These are phyloP conservation scores for Penicillium vulpinum DNA, from an alignment of 2,329 filamentous ascomycete genomes.

Conservation along the genomic window DNA sequence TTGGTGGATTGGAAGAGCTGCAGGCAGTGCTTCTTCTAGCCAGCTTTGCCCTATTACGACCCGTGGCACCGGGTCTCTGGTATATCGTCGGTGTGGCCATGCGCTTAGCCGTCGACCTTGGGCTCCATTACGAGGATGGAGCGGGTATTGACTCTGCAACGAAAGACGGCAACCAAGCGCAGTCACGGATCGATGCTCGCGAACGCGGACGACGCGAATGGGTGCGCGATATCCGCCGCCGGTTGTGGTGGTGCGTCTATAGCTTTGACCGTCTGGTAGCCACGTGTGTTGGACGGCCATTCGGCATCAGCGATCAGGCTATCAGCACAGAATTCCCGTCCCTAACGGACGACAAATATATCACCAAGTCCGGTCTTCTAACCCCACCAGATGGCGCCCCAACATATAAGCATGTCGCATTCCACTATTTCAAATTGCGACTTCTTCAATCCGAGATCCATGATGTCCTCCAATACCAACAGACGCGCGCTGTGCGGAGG, in stretches of 20 bases:
- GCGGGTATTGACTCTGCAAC: slow-evolving; percentile 58
- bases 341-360: slow-evolving; percentile 80
- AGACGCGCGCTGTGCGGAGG: slow-evolving; percentile 74
- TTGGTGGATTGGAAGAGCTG: slow-evolving; percentile 85
- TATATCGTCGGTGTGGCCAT: slow-evolving; percentile 96
- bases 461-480: slow-evolving; percentile 89
- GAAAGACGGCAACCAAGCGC: slow-evolving; percentile 37
- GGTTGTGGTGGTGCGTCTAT: slow-evolving; percentile 97
- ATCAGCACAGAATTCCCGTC: slow-evolving; percentile 95
- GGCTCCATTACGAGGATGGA: slow-evolving; percentile 89
- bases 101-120: slow-evolving; percentile 84
- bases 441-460: slow-evolving; percentile 92
- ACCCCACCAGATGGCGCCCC: slow-evolving; percentile 62
- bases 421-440: slow-evolving; percentile 88
- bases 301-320: slow-evolving; percentile 93
- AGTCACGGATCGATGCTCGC: slow-evolving; percentile 48
- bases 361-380: slow-evolving; percentile 74
- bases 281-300: slow-evolving; percentile 87
- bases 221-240: slow-evolving; percentile 78
- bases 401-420: slow-evolving; percentile 85
- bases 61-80: slow-evolving; percentile 91
- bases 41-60: slow-evolving; percentile 85
- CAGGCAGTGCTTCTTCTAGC: slow-evolving; percentile 90
- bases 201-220: slow-evolving; percentile 74
- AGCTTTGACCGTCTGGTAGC: slow-evolving; percentile 92